A percentile compares a stretch with the other conserved stretches of the same genome.
Conservation (phyloP, 495 filamentous ascomycete species). For the Penicillium manginii region DNA sequence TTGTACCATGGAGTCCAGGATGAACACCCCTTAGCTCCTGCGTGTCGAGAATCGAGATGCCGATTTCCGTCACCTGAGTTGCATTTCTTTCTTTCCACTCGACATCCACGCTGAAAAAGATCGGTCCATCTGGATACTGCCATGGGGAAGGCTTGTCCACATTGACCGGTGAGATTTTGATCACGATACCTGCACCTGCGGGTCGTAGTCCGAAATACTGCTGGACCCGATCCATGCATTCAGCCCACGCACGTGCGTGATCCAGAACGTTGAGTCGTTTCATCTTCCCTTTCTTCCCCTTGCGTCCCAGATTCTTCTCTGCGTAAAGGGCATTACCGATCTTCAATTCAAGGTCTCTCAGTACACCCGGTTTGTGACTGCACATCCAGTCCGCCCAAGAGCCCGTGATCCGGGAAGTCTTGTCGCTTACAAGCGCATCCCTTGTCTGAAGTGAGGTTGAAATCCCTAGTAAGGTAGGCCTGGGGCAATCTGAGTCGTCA, state of each 20-base stretch:
- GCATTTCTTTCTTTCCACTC: constrained; percentile 75
- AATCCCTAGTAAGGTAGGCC: background rate
- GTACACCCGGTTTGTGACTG: background rate
- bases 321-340: background rate
- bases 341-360: background rate
- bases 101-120: constrained; percentile 81
- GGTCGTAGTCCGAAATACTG: constrained; percentile 18
- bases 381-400: background rate
- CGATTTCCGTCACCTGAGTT: constrained; percentile 77
- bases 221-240: constrained; percentile 7
- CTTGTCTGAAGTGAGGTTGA: background rate
- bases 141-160: constrained; percentile 37
- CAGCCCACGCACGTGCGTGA: background rate
- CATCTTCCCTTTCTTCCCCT: background rate
- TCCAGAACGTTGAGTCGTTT: background rate
- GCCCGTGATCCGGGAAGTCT: background rate
- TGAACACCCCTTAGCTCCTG: constrained; percentile 49
- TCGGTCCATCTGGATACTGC: constrained; percentile 54
- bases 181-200: constrained; percentile 1
- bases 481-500: background rate
- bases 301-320: background rate
- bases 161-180: constrained; percentile 38
- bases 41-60: constrained; percentile 82
- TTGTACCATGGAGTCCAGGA: constrained; percentile 60
- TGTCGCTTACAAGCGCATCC: background rate